Evolutionary conservation across 805 yeast species (phyloP).

Genomic region (Spathaspora hagerdaliae): DNA sequence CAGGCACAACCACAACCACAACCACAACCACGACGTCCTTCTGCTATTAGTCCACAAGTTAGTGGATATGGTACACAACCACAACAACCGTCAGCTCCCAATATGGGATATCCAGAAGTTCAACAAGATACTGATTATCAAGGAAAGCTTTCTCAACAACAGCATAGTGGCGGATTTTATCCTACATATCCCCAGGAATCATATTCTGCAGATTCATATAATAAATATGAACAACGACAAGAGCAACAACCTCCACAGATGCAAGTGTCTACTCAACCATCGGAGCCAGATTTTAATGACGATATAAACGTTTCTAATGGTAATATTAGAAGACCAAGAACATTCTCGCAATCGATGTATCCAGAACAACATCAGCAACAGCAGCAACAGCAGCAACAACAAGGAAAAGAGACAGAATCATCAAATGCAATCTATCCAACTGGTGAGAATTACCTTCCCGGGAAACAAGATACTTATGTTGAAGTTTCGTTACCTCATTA

Average conservation of each 20-base stretch:
- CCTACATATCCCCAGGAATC: slow-evolving; percentile 6
- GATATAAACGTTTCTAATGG: background rate
- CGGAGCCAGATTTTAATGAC: slow-evolving; percentile 7
- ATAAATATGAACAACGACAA: background rate
- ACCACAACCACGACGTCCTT: background rate
- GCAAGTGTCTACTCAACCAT: background rate
- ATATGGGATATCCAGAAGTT: background rate
- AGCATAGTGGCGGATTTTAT: background rate
- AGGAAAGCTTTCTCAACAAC: background rate
- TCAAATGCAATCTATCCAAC: slow-evolving; percentile 1
- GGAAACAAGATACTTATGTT: background rate
- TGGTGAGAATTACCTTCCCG: background rate
- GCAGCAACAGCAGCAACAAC: background rate
- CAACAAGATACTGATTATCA: background rate
- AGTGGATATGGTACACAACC: background rate
- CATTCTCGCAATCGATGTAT: background rate
- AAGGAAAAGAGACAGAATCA: background rate
- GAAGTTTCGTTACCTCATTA: slow-evolving; percentile 5
- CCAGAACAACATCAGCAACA: background rate
- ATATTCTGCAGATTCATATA: slow-evolving; percentile 4
- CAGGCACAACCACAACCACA: background rate
- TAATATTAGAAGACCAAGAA: background rate
- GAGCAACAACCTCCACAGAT: background rate
- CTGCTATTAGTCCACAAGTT: background rate
- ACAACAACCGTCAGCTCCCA: background rate